Conservation (phyloP, 176 grass and related monocot genomes). For the Zizania latifolia region DNA sequence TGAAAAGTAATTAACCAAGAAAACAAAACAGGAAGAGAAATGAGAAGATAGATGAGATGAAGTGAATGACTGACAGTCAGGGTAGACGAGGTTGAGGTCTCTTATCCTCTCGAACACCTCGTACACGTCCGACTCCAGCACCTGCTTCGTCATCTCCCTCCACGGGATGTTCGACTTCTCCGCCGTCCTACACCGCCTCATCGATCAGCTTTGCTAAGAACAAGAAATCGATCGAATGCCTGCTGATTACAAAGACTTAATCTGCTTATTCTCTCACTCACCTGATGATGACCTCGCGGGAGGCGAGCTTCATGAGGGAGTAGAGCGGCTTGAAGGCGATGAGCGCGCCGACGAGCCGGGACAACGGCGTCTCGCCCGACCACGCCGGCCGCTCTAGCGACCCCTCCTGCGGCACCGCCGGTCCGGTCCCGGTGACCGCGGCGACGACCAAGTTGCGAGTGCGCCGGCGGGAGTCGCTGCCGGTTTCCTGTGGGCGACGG, state of each 20-base stretch:
- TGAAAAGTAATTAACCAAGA: not conserved
- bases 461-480: not conserved
- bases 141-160: conserved; percentile 70
- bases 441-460: conserved; percentile 7
- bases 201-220: not conserved
- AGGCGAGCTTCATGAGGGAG: conserved; percentile 74
- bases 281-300: conserved; percentile 73
- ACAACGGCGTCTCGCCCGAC: conserved; percentile 69
- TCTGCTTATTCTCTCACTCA: not conserved
- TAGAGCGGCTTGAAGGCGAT: conserved; percentile 84
- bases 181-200: conserved; percentile 40
- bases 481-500: not conserved
- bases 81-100: conserved; percentile 64
- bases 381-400: conserved; percentile 53
- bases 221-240: not conserved
- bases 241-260: not conserved
- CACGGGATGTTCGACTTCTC: conserved; percentile 81
- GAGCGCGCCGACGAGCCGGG: conserved; percentile 55
- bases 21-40: not conserved
- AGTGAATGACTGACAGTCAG: conserved; percentile 48
- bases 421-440: conserved; percentile 1
- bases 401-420: conserved; percentile 44
- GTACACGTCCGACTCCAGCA: conserved; percentile 71
- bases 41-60: not conserved
- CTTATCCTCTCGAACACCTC: conserved; percentile 55